Conservation (phyloP, 2,329 filamentous ascomycete species). For the Beauveria caledonica region DNA sequence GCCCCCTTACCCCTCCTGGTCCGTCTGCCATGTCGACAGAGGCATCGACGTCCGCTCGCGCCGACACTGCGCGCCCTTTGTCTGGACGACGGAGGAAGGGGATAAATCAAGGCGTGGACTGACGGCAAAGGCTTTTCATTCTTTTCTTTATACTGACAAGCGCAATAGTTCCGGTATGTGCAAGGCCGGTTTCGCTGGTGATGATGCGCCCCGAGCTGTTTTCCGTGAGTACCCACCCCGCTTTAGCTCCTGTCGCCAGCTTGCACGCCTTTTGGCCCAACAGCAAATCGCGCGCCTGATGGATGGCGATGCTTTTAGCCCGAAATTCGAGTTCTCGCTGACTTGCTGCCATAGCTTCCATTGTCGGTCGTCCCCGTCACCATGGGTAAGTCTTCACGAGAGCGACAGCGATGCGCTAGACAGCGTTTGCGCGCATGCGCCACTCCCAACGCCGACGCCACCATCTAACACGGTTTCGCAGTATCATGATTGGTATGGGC, state of each 20-base stretch:
- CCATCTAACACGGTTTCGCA: slow-evolving; percentile 28
- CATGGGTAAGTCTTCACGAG: slow-evolving; percentile 1
- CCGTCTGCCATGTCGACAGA: slow-evolving; percentile 4
- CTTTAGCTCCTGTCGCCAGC: slow-evolving; percentile 21
- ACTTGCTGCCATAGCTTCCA: slow-evolving; percentile 45
- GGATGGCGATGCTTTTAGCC: not conserved
- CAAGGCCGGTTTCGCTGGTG: slow-evolving; percentile 99
- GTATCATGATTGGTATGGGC: slow-evolving; percentile 99
- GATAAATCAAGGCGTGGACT: not conserved
- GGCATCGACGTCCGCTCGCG: not conserved
- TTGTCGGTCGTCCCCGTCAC: slow-evolving; percentile 98
- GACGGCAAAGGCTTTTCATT: not conserved
- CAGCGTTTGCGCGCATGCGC: not conserved
- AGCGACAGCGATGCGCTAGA: not conserved
- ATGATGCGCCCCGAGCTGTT: slow-evolving; percentile 98
- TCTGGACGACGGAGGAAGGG: not conserved
- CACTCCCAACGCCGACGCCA: slow-evolving; percentile 11
- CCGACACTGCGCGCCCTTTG: not conserved
- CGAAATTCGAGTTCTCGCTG: not conserved
- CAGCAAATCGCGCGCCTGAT: not conserved
- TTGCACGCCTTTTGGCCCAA: slow-evolving; percentile 2
- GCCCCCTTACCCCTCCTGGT: slow-evolving; percentile 16
- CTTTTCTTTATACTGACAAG: slow-evolving; percentile 28
- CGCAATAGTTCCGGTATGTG: slow-evolving; percentile 94
- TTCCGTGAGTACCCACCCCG: slow-evolving; percentile 75